These are phyloP conservation scores for Scytalidium lignicola DNA, from an alignment of 2,329 filamentous ascomycete genomes.

Conservation along the genomic window DNA sequence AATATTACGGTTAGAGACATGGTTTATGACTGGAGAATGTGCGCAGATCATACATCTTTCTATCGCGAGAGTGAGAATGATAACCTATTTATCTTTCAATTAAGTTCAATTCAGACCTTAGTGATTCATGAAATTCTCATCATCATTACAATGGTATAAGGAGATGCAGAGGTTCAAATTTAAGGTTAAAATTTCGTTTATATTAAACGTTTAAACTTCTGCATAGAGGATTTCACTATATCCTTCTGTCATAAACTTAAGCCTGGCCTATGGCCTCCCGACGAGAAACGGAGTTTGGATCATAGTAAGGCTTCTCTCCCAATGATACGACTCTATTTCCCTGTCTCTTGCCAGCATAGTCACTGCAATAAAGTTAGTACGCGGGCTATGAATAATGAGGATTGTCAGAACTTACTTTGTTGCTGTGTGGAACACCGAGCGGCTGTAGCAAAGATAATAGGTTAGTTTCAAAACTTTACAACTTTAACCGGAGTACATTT, in stretches of 20 bases:
- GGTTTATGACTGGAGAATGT: too few relatives aligned
- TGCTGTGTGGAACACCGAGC: slow-evolving; percentile 43
- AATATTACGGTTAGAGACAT: too few relatives aligned
- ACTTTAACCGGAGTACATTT: slow-evolving; percentile 36
- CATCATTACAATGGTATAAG: too few relatives aligned
- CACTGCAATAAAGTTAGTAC: slow-evolving; percentile 32
- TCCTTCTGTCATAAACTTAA: background rate
- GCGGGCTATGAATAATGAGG: background rate
- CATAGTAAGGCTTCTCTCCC: slow-evolving; percentile 42
- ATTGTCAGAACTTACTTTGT: slow-evolving; percentile 28
- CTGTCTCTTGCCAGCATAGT: slow-evolving; percentile 47
- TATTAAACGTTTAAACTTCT: too few relatives aligned
- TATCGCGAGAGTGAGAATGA: too few relatives aligned
- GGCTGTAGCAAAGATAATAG: slow-evolving; percentile 12
- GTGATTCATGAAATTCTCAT: too few relatives aligned
- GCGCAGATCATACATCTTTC: too few relatives aligned
- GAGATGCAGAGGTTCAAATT: too few relatives aligned
- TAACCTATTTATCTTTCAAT: too few relatives aligned
- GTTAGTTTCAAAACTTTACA: background rate
- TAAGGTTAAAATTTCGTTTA: too few relatives aligned
- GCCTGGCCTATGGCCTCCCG: slow-evolving; percentile 30
- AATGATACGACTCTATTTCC: slow-evolving; percentile 42
- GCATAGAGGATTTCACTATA: too few relatives aligned
- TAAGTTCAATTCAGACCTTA: too few relatives aligned
- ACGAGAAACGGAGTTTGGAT: slow-evolving; percentile 37